Percentiles rank a stretch among this genome's conserved stretches.
Evolutionary conservation across 202 grass and related monocot genomes (phyloP).

Genomic region (Hordeum pubiflorum): DNA sequence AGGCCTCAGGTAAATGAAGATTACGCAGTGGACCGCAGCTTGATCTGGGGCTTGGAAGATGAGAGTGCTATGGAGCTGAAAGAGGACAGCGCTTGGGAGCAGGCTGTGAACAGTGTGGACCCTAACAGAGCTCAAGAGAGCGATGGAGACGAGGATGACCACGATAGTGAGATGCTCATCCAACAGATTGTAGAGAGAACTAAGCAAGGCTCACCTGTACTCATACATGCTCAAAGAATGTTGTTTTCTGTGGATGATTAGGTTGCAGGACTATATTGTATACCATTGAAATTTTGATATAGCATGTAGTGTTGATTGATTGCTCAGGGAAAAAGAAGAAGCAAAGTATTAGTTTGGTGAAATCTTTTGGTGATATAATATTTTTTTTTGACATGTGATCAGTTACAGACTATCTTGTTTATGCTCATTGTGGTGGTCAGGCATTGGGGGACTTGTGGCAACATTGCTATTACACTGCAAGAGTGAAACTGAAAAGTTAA

Average conservation of each 20-base stretch:
- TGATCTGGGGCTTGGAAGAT: slow-evolving; percentile 52
- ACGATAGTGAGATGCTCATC: slow-evolving; percentile 51
- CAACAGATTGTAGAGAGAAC: slow-evolving; percentile 90
- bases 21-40: slow-evolving; percentile 32
- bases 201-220: slow-evolving; percentile 70
- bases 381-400: background rate
- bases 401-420: background rate
- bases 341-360: slow-evolving; percentile 4
- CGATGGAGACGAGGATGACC: slow-evolving; percentile 16
- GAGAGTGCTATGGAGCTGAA: slow-evolving; percentile 16
- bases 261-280: slow-evolving; percentile 25
- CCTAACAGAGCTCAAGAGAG: slow-evolving; percentile 21
- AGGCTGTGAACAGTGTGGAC: background rate
- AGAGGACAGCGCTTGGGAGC: slow-evolving; percentile 22
- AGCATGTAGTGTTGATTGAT: slow-evolving; percentile 19
- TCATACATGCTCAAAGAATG: slow-evolving; percentile 78
- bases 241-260: slow-evolving; percentile 78
- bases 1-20: slow-evolving; percentile 27
- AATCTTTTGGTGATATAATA: background rate
- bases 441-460: background rate
- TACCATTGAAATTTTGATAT: slow-evolving; percentile 18
- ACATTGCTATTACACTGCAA: background rate
- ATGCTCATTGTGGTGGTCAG: background rate
- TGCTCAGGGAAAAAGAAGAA: background rate
- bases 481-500: background rate